Conservation (phyloP, 2,329 filamentous ascomycete genomes). For the Trichoderma cornu-damae region DNA sequence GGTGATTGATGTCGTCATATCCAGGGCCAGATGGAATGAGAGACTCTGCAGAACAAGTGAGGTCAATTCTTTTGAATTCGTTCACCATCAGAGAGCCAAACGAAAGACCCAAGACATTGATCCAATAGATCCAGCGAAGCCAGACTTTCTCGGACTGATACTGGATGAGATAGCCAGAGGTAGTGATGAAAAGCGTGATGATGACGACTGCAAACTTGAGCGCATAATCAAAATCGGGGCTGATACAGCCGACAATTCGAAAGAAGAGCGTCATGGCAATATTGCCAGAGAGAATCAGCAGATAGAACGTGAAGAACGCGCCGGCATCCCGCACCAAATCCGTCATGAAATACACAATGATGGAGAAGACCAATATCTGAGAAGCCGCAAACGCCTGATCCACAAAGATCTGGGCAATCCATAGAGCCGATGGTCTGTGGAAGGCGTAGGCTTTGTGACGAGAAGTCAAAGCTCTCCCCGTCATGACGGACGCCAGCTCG, state of each 20-base stretch:
- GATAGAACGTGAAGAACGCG: constrained; percentile 71
- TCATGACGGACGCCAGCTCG: constrained; percentile 70
- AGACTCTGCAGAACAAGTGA: constrained; percentile 63
- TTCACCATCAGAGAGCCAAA: constrained; percentile 82
- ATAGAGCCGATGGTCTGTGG: constrained; percentile 73
- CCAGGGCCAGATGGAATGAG: constrained; percentile 66
- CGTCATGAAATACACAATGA: constrained; percentile 78
- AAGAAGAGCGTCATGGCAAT: constrained; percentile 74
- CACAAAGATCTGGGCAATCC: constrained; percentile 77
- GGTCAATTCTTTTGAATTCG: constrained; percentile 65
- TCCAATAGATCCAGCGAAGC: constrained; percentile 74
- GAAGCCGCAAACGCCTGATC: constrained; percentile 67
- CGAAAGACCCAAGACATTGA: constrained; percentile 68
- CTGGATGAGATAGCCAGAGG: constrained; percentile 78
- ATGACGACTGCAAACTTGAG: constrained; percentile 76
- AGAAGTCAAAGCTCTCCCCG: constrained; percentile 70
- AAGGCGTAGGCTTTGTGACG: constrained; percentile 83
- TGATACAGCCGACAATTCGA: constrained; percentile 67
- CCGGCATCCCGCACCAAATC: constrained; percentile 63
- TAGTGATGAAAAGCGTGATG: constrained; percentile 77
- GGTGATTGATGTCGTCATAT: constrained; percentile 66
- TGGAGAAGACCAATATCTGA: constrained; percentile 65
- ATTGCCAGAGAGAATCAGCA: constrained; percentile 64
- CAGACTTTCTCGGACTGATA: constrained; percentile 69
- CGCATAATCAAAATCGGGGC: constrained; percentile 78